phyloP scores from a whole-genome alignment of 2,329 filamentous ascomycete genomes.

The Trichoderma sp. region DNA sequence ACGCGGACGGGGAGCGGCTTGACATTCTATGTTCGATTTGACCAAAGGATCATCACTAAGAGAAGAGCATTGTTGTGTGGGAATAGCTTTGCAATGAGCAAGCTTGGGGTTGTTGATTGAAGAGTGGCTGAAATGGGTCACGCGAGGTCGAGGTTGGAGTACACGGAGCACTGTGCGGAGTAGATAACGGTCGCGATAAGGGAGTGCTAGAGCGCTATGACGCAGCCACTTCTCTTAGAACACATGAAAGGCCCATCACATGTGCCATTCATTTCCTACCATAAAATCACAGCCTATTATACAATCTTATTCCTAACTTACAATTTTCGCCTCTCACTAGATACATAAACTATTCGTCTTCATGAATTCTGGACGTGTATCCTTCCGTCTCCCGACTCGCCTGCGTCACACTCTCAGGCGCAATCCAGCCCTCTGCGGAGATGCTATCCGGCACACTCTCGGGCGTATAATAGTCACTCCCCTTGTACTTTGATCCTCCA shows the following conservation, averaged over 20 bases:
- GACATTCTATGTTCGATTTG: slow-evolving; percentile 29
- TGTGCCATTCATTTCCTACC: not conserved
- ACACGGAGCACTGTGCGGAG: not conserved
- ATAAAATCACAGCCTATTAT: not conserved
- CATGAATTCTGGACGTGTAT: not conserved
- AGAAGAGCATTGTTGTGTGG: not conserved
- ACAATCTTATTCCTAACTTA: not conserved
- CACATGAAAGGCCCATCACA: not conserved
- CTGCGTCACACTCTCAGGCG: slow-evolving; percentile 42
- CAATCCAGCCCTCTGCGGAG: slow-evolving; percentile 29
- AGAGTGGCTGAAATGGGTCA: slow-evolving; percentile 9
- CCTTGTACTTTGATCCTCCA: no score
- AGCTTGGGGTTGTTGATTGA: not conserved
- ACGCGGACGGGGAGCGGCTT: slow-evolving; percentile 41
- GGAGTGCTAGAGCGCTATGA: not conserved
- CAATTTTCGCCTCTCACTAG: not conserved
- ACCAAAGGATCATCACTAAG: not conserved
- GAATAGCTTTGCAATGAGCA: not conserved
- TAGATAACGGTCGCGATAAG: slow-evolving; percentile 14
- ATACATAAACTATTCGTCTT: not conserved
- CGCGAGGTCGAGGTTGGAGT: not conserved
- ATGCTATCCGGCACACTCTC: slow-evolving; percentile 29
- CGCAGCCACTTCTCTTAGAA: not conserved
- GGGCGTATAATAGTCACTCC: no score
- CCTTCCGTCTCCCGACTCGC: slow-evolving; percentile 32